Evolutionary conservation across 139 green algal species (phyloP), one percentile per base, ranked within the genome.

Genomic region (Chlorella sp.): DNA sequence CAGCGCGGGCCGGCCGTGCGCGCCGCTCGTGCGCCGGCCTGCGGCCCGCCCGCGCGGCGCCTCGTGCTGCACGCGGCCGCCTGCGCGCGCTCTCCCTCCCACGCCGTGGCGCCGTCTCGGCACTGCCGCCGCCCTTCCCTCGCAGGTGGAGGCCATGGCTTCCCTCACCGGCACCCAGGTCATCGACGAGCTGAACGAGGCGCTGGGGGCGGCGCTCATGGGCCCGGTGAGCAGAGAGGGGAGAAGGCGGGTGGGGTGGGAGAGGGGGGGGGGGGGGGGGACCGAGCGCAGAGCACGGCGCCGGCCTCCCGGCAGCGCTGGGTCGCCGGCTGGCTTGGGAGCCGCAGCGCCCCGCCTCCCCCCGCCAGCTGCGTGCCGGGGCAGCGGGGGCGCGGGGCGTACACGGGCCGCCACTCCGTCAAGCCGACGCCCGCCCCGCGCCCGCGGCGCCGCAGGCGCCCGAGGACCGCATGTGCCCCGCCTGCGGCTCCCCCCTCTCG

Each of bases 161-260:
- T n/a, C n/a, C n/a, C n/a, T n/a, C n/a, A n/a, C n/a, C n/a, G 82
- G 82, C 5, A 85, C 61, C 0, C 70, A 92, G 14, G 87, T 97
- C 27, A 88, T 92, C 21, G 81, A 91, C 33, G 41, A 73, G 38
- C 79, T 96, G 41, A 88, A 96, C 59, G 65, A 33, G 2, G 40
- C 67, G 5, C 65, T 95, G 21, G 83, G 79, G 5, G 25, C 33
- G 11, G 71, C 80, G 64, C 66, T 91, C 36, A 89, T 93, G 11
- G 67, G 55, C 17, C 21, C 41, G 77, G 77, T 73, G 40, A 25
- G 51, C 25, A 33, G 23, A 63, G 56, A 11, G 33, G 56, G n/a
- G n/a, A n/a, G n/a, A n/a, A n/a, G n/a, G n/a, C n/a, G n/a, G n/a
- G n/a, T n/a, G n/a, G n/a, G n/a, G n/a, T n/a, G n/a, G n/a, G n/a